Conservation (phyloP, 345 rosid genomes). For the Lumnitzera littorea region DNA sequence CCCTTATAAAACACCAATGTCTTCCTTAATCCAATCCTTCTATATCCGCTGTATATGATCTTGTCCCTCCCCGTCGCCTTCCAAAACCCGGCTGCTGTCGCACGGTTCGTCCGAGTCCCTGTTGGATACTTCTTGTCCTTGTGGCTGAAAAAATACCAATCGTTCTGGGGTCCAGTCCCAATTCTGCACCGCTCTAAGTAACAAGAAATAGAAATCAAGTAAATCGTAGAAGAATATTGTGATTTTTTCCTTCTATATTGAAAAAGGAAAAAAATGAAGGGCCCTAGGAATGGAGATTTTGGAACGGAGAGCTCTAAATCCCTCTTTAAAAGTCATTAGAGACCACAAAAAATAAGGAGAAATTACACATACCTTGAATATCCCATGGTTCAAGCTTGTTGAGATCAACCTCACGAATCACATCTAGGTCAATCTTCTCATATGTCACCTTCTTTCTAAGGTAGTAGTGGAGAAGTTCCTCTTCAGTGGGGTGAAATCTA, state of each 20-base stretch:
- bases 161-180: conserved; percentile 90
- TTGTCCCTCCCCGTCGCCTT: conserved; percentile 97
- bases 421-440: conserved; percentile 89
- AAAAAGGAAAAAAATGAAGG: neutral
- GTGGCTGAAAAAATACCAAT: conserved; percentile 98
- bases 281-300: neutral
- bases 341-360: neutral
- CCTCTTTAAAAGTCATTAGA: neutral
- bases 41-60: conserved; percentile 65
- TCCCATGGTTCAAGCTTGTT: conserved; percentile 99
- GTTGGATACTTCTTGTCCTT: conserved; percentile 98
- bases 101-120: conserved; percentile 91
- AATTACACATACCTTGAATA: conserved; percentile 56
- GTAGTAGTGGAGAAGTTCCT: conserved; percentile 92
- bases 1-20: conserved; percentile 91
- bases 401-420: conserved; percentile 96
- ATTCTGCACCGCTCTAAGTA: conserved; percentile 78
- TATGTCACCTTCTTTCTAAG: conserved; percentile 81
- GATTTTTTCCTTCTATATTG: no score
- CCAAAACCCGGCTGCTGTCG: conserved; percentile 94
- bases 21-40: conserved; percentile 83
- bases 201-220: neutral
- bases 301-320: no score
- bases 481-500: conserved; percentile 94
- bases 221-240: neutral